Evolutionary conservation across 2,329 filamentous ascomycete genomes (phyloP).

Genomic region (Ophiocordyceps sinensis): DNA sequence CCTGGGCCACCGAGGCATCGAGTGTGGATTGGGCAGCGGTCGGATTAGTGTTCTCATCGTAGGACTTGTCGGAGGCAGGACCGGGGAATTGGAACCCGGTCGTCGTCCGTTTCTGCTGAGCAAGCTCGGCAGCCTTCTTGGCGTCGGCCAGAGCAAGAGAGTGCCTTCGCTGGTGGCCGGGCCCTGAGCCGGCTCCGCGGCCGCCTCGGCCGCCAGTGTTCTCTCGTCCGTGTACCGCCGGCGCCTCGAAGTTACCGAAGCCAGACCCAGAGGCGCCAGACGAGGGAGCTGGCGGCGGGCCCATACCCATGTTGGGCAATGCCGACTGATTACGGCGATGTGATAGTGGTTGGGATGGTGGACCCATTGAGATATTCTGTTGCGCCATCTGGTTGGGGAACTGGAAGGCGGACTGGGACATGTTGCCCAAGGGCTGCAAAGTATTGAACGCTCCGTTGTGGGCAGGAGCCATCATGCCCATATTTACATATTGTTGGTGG

Average conservation of each 20-base stretch:
- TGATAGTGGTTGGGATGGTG: conserved; percentile 63
- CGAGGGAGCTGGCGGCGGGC: conserved; percentile 77
- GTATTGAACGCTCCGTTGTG: conserved; percentile 60
- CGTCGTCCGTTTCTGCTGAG: conserved; percentile 90
- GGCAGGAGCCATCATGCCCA: conserved; percentile 80
- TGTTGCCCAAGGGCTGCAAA: conserved; percentile 66
- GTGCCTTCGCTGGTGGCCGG: conserved; percentile 85
- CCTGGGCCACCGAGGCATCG: conserved; percentile 21
- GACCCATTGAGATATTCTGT: conserved; percentile 59
- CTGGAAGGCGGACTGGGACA: conserved; percentile 75
- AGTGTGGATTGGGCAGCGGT: conserved; percentile 14
- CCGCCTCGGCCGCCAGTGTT: conserved; percentile 46
- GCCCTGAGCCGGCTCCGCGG: conserved; percentile 49
- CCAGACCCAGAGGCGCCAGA: conserved; percentile 68
- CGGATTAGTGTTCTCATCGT: conserved; percentile 26
- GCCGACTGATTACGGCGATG: conserved; percentile 98
- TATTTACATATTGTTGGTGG: conserved; percentile 94
- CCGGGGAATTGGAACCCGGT: conserved; percentile 90
- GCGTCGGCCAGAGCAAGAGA: conserved; percentile 89
- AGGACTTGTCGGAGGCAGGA: conserved; percentile 51
- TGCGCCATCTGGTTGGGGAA: conserved; percentile 68
- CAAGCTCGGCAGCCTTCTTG: conserved; percentile 92
- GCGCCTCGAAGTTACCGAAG: conserved; percentile 66
- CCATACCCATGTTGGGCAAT: conserved; percentile 82
- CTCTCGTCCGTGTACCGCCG: conserved; percentile 22